Evolutionary conservation across 78 protist species (phyloP), one percentile per base, ranked within the genome.

Genomic region (Acrasis kona): DNA sequence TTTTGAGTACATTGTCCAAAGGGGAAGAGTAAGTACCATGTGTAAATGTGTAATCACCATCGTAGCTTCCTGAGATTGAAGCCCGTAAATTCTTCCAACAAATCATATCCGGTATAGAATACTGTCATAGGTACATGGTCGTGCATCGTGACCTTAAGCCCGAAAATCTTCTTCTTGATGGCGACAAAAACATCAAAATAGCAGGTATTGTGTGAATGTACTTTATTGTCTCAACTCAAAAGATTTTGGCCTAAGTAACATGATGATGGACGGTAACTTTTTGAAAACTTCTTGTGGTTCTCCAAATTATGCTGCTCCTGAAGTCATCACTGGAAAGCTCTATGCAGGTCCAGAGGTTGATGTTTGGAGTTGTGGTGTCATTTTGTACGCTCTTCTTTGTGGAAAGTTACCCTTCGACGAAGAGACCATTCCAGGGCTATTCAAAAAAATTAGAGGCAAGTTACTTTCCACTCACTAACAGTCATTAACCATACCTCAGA

Each of bases 261-360:
- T 92, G 78, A 93, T 95, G 96, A 73, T 80, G 32, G 98, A 97
- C 78, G 99, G 99, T 9, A 94, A 87, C 41, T 95, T 97, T 40
- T 78, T 95, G 8, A 81, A 83, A 73, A 97, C 99, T 10, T 39
- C 81, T 40, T 97, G 99, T 79, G 99, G 99, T 28, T 91, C 97
- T 28, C 99, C 99, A 35, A 97, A 97, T 89, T 97, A 97, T 69
- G 99, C 98, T 0, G 98, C 99, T n/a, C 99, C 99, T 1, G 98
- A 97, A 42, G 98, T 97, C 65, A 89, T 96, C 36, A 61, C 82
- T 19, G 93, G 97, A 1, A 79, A 85, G 80, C 84, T 93, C 41
- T 96, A 95, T 27, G 93, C 95, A 7, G 98, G 98, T 0, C 93
- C 98, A 0, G 98, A 93, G 31, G 95, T 96, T 1, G 98, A 97